Percentiles rank a stretch among this genome's conserved stretches.
Evolutionary conservation across 495 filamentous ascomycete species (phyloP).

Genomic region (Neurospora pannonica): DNA sequence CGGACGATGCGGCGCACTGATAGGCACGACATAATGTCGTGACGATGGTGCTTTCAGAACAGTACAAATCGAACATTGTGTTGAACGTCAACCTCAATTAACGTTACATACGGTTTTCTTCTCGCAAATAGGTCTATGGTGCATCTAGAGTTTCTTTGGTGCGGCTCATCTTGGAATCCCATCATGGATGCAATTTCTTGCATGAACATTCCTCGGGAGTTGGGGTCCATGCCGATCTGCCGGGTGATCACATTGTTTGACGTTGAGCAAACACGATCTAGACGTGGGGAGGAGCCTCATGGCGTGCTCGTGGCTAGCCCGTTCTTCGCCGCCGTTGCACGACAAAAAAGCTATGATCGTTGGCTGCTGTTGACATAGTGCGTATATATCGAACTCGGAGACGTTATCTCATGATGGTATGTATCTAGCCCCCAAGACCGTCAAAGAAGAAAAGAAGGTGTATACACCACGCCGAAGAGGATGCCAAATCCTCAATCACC

Average conservation of each 20-base stretch:
- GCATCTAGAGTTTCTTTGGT: too few relatives aligned
- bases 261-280: background rate
- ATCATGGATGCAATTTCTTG: background rate
- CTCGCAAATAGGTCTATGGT: background rate
- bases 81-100: background rate
- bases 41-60: background rate
- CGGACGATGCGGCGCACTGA: conserved; percentile 23
- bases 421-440: background rate
- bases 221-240: background rate
- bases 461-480: background rate
- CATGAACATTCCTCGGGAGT: background rate
- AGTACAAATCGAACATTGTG: background rate
- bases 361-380: background rate
- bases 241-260: background rate
- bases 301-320: background rate
- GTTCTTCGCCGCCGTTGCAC: background rate
- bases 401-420: background rate
- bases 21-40: background rate
- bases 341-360: background rate
- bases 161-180: background rate
- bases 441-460: background rate
- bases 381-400: background rate
- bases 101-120: background rate
- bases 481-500: background rate
- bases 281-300: background rate